A percentile compares a stretch with the other conserved stretches of the same genome.
Evolutionary conservation across 2,329 filamentous ascomycete species (phyloP).

Genomic region (Stemphylium vesicarium): DNA sequence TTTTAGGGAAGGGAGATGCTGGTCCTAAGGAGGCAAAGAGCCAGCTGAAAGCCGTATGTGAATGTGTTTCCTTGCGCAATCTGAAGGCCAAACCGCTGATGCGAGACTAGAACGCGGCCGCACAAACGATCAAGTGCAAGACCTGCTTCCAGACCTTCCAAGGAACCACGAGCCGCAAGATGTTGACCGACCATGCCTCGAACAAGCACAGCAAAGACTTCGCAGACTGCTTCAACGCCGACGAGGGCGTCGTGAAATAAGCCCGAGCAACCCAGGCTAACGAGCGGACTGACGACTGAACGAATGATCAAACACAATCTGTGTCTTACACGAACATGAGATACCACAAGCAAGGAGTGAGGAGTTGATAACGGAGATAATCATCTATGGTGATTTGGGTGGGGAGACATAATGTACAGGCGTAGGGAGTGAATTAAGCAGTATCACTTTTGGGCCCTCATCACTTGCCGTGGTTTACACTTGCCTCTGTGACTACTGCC

Average conservation of each 20-base stretch:
- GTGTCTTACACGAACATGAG: constrained; percentile 23
- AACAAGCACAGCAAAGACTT: constrained; percentile 80
- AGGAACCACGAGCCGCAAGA: constrained; percentile 75
- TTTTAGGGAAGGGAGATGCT: constrained; percentile 39
- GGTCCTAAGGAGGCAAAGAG: constrained; percentile 44
- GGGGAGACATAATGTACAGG: constrained; percentile 4
- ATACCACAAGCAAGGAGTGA: constrained; percentile 29
- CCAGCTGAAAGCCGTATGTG: constrained; percentile 44
- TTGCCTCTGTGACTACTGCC: not conserved
- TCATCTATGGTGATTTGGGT: constrained; percentile 1
- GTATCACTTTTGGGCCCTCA: not conserved
- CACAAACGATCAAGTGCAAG: constrained; percentile 77
- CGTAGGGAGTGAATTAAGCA: constrained; percentile 6
- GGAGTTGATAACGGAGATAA: constrained; percentile 10
- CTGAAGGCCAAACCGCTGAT: constrained; percentile 6
- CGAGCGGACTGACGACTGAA: constrained; percentile 4
- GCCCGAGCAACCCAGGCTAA: not conserved
- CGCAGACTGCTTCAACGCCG: constrained; percentile 68
- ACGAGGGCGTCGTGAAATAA: constrained; percentile 42
- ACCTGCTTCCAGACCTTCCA: constrained; percentile 81
- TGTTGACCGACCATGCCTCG: constrained; percentile 72
- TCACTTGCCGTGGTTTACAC: not conserved
- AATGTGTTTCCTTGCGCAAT: not conserved
- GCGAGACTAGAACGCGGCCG: constrained; percentile 67
- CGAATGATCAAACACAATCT: constrained; percentile 14